Base-by-base conservation (phyloP, 306 rosid genomes). In the Dicorynia guianensis region DNA sequence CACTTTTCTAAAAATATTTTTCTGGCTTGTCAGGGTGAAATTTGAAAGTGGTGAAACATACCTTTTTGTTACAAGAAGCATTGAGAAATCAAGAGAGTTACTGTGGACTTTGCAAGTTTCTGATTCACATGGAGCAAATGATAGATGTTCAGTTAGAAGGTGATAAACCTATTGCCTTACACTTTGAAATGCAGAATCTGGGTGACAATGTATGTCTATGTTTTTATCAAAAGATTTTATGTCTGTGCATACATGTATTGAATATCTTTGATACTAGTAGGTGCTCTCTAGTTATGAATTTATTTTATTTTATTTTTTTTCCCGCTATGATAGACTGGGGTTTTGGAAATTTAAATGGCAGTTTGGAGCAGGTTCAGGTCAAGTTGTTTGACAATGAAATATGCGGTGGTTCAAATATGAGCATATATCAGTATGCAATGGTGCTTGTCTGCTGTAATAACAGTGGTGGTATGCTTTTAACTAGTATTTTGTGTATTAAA, bases 311-410 rank as follows among this genome's bases (percentile, higher is more conserved):
- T 42, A 7, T 15, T 43, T 43, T 48, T 72, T 67, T 74, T 73
- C 75, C 78, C 64, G 76, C 75, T 82, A 72, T 92, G 86, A 89
- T 88, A 84, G 82, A 87, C 79, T 78, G 82, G 80, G 81, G 88
- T 87, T 88, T 86, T 92, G 93, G 96, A 89, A 87, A 87, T 89
- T 86, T 87, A 89, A 89, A 89, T 92, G 93, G 96, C 98, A 95
- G 99, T 90, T 90, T 95, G 97, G 99, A 92, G 97, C 97, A 95
- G 91, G 96, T 90, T 86, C 99, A 95, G 97, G 92, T 90, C 36
- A 87, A 82, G 63, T 82, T 90, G 83, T 95, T 95, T 82, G 93
- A 91, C 75, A 85, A 85, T 70, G 96, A 89, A 81, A 63, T 95
- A 77, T 89, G 86, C 69, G 97, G 93, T 69, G 96, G 89, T 81